Evolutionary conservation across 2,329 filamentous ascomycete genomes (phyloP), one percentile per base, ranked within the genome.

Genomic region (Nemania diffusa): DNA sequence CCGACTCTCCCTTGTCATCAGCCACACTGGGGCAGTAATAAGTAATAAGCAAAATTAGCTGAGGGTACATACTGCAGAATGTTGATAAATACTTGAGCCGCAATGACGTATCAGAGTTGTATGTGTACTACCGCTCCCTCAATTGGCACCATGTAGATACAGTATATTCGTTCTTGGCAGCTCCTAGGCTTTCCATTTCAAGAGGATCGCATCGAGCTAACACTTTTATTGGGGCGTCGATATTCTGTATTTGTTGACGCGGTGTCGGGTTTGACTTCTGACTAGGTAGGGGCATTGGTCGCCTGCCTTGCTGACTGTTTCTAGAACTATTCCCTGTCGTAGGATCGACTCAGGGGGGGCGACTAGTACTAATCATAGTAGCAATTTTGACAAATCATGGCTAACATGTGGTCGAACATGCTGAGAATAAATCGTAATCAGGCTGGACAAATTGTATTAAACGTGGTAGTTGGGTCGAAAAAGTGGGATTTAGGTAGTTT

Each of bases 251-350:
- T 24, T 27, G 15, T n/a, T 34, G 32, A 20, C 62, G 50, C 57
- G 32, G 55, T 60, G 58, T 60, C 34, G 46, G 42, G 56, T 60
- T 66, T 69, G 58, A 57, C 61, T 60, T 57, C 64, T 62, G 52
- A 62, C 53, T 55, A n/a, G n/a, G n/a, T n/a, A n/a, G 50, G 57
- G 51, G 46, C 32, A 52, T 53, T 62, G 48, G 53, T 61, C 57
- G 52, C 57, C 29, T 37, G 27, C 48, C 37, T 64, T 70, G 68
- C 68, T 70, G 68, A 70, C 68, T 70, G 68, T 70, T 69, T 65
- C 62, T 51, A 63, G 59, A 63, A 65, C 20, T 37, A 8, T 50
- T 57, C 65, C 62, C 65, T 62, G 62, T 62, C 62, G 50, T 61
- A 68, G 62, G 68, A 68, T 70, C 65, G 63, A 26, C 65, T 64